Evolutionary conservation across 192 early-diverging fungal genomes (phyloP).

Genomic region (Coemansia sp.): DNA sequence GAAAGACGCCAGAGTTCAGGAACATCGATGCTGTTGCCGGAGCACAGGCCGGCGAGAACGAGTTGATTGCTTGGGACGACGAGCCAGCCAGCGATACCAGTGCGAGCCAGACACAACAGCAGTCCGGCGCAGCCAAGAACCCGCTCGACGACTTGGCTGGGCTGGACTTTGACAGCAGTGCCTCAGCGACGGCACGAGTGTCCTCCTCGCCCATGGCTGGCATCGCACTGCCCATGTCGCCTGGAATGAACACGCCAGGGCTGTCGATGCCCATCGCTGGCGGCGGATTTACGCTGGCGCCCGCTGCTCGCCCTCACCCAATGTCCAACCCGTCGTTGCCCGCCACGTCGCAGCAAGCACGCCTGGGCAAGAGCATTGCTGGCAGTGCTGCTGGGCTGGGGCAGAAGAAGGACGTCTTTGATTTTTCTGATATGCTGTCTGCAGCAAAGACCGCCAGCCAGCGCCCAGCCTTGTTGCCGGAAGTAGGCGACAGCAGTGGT

Average conservation of each 20-base stretch:
- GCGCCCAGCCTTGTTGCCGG: background rate
- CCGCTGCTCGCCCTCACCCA: slow-evolving; percentile 14
- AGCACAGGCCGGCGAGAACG: background rate
- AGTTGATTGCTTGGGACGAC: slow-evolving; percentile 42
- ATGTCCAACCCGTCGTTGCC: slow-evolving; percentile 52
- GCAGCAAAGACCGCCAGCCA: slow-evolving; percentile 42
- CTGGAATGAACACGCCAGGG: slow-evolving; percentile 22
- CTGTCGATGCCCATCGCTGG: slow-evolving; percentile 14
- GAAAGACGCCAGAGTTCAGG: slow-evolving; percentile 24
- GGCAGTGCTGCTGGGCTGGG: background rate
- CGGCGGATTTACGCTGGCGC: slow-evolving; percentile 6
- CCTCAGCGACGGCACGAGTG: slow-evolving; percentile 3
- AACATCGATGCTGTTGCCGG: background rate
- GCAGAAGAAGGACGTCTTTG: slow-evolving; percentile 43
- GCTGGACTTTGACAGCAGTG: slow-evolving; percentile 27
- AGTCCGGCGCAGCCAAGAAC: background rate
- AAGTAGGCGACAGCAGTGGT: background rate
- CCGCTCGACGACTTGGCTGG: slow-evolving; percentile 42
- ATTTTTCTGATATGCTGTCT: slow-evolving; percentile 46
- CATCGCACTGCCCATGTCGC: slow-evolving; percentile 8
- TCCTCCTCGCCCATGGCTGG: slow-evolving; percentile 5
- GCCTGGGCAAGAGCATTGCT: slow-evolving; percentile 8
- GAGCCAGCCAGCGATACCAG: background rate
- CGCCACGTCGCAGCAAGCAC: slow-evolving; percentile 39
- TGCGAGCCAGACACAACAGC: background rate